Evolutionary conservation across 148 eudicot species (phyloP).

Genomic region (Camellia lanceoleosa): DNA sequence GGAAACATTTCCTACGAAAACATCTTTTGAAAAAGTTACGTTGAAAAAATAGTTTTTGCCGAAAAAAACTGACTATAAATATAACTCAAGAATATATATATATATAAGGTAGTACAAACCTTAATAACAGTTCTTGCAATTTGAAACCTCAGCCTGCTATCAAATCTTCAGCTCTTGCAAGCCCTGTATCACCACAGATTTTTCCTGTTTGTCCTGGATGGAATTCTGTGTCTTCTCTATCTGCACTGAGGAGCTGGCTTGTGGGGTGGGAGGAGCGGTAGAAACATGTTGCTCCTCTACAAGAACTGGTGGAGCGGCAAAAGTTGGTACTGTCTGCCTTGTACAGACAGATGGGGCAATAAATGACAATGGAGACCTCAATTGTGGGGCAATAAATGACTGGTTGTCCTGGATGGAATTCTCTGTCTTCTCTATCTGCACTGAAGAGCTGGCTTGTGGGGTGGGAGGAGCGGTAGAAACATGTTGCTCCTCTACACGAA

Average conservation of each 20-base stretch:
- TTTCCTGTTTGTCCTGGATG: slow-evolving; percentile 17
- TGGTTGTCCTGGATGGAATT: background rate
- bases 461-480: slow-evolving; percentile 16
- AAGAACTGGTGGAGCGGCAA: slow-evolving; percentile 39
- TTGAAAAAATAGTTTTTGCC: no score
- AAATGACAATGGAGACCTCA: slow-evolving; percentile 24
- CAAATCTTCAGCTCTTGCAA: slow-evolving; percentile 36
- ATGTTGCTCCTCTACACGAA: slow-evolving; percentile 24
- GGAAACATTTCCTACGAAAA: no score
- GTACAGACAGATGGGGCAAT: slow-evolving; percentile 51
- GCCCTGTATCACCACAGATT: slow-evolving; percentile 23
- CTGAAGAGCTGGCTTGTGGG: no score
- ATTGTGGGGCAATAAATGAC: slow-evolving; percentile 9
- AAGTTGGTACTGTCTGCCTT: slow-evolving; percentile 48
- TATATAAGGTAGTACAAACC: slow-evolving; percentile 10
- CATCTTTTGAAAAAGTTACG: no score
- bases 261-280: slow-evolving; percentile 13
- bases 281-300: slow-evolving; percentile 25
- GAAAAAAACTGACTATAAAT: background rate
- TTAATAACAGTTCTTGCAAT: slow-evolving; percentile 5
- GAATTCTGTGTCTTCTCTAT: slow-evolving; percentile 11
- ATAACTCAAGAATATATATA: slow-evolving; percentile 14
- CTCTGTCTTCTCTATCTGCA: no score
- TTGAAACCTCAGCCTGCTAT: slow-evolving; percentile 9
- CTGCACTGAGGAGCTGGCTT: slow-evolving; percentile 13